These are phyloP conservation scores for Fusarium zealandicum DNA, from an alignment of 2,329 filamentous ascomycete species.

Conservation along the genomic window DNA sequence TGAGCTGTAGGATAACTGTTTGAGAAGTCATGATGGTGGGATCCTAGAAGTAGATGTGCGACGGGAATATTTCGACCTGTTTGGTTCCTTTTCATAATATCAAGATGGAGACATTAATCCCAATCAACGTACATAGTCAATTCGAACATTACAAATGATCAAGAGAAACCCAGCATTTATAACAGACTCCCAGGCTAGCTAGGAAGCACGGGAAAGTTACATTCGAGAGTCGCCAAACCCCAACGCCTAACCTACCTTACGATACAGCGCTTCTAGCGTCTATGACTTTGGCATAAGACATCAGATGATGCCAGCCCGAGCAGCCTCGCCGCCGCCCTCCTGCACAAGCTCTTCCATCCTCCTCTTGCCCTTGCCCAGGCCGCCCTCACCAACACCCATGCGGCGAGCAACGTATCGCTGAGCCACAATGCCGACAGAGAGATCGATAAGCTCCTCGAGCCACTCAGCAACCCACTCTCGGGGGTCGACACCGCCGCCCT, in stretches of 20 bases:
- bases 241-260: conserved; percentile 37
- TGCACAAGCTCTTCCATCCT: conserved; percentile 62
- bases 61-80: not conserved
- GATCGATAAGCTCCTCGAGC: conserved; percentile 84
- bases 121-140: conserved; percentile 14
- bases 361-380: conserved; percentile 67
- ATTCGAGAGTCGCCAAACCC: conserved; percentile 29
- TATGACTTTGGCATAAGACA: not conserved
- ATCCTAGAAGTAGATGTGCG: not conserved
- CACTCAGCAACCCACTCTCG: conserved; percentile 98
- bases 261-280: conserved; percentile 17
- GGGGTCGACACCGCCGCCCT: conserved; percentile 79
- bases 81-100: not conserved
- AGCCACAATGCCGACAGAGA: conserved; percentile 84
- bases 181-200: conserved; percentile 17
- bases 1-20: not conserved
- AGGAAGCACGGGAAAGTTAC: conserved; percentile 26
- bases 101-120: conserved; percentile 7
- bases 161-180: conserved; percentile 28
- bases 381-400: conserved; percentile 93
- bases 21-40: too few relatives aligned
- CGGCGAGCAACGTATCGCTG: conserved; percentile 93
- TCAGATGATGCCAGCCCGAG: conserved; percentile 63
- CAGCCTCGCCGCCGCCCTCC: conserved; percentile 66
- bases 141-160: conserved; percentile 15